These are phyloP conservation scores for Calonectria hongkongensis DNA, from an alignment of 2,329 filamentous ascomycete genomes.

Conservation along the genomic window DNA sequence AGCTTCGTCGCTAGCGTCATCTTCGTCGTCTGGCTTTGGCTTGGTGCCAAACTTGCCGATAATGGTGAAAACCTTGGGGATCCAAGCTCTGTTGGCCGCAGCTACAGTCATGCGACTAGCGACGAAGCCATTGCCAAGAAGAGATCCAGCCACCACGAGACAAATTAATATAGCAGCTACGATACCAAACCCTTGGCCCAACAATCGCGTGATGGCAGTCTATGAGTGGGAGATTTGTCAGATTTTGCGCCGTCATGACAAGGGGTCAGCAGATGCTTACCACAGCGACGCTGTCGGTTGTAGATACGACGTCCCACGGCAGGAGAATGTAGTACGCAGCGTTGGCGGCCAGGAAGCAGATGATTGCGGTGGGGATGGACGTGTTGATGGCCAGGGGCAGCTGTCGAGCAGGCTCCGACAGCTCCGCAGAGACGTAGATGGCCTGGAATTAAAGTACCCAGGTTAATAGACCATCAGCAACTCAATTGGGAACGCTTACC, in stretches of 20 bases:
- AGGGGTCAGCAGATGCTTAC: constrained; percentile 60
- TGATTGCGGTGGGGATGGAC: constrained; percentile 75
- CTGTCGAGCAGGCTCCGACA: constrained; percentile 70
- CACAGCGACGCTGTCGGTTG: constrained; percentile 77
- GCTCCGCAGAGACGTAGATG: constrained; percentile 73
- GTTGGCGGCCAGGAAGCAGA: constrained; percentile 77
- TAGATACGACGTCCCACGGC: constrained; percentile 75
- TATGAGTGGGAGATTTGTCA: constrained; percentile 49
- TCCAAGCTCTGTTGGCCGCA: constrained; percentile 72
- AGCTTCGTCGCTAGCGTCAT: constrained; percentile 26
- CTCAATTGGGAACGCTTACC: constrained; percentile 59
- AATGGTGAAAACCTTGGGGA: constrained; percentile 66
- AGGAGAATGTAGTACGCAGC: constrained; percentile 78
- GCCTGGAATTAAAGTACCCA: constrained; percentile 60
- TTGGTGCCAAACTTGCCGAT: constrained; percentile 65
- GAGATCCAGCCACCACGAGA: constrained; percentile 76
- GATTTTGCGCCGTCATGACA: background rate
- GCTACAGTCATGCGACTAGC: constrained; percentile 77
- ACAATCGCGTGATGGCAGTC: constrained; percentile 73
- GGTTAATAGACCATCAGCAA: constrained; percentile 8
- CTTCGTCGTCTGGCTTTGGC: constrained; percentile 21
- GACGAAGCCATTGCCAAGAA: constrained; percentile 78
- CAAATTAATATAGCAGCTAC: constrained; percentile 74
- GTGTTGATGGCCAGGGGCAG: constrained; percentile 78
- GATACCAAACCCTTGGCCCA: constrained; percentile 73